Evolutionary conservation across 163 green algal species (phyloP), one percentile per base, ranked within the genome.

Genomic region (Smithsoniella earleae): DNA sequence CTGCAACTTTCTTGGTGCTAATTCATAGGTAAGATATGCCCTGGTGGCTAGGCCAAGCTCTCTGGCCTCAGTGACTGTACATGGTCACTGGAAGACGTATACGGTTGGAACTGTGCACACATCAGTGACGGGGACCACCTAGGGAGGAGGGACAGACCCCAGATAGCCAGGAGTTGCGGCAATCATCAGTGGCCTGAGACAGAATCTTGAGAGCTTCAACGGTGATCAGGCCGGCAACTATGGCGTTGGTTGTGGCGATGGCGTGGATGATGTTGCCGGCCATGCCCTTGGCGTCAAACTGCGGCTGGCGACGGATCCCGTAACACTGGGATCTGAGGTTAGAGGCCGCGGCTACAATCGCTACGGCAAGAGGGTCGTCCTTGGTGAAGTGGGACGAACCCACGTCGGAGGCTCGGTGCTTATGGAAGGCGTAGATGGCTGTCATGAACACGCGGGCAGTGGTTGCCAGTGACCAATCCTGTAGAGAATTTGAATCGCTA

Each of bases 251-350:
- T 64, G 94, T 98, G 22, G 94, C 94, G 22, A 99, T 92, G 22
- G 94, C 94, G 76, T 99, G 94, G 34, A 99, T 92, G 83, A 99
- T 98, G 86, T 98, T 98, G 74, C 94, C 94, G 0, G 94, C 94
- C 89, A 98, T 96, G 28, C 94, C 94, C 85, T 94, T 88, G 66
- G 76, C 78, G 18, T 82, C 78, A 66, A 82, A 96, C 30, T 87
- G 64, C 5, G 73, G 82, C 75, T 93, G 91, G 62, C 77, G 73
- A 8, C 85, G 80, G 75, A 99, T 98, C 78, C 80, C 79, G 63
- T 95, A 98, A 76, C 79, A 87, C 4, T 74, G 38, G 2, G 81
- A 78, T 3, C 94, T 82, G 66, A 99, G 79, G 81, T 97, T 97
- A 36, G 89, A 77, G 2, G 92, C 89, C 0, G 94, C 84, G 28